Conservation (phyloP, 176 grass and related monocot genomes). For the Chrysopogon serrulatus region DNA sequence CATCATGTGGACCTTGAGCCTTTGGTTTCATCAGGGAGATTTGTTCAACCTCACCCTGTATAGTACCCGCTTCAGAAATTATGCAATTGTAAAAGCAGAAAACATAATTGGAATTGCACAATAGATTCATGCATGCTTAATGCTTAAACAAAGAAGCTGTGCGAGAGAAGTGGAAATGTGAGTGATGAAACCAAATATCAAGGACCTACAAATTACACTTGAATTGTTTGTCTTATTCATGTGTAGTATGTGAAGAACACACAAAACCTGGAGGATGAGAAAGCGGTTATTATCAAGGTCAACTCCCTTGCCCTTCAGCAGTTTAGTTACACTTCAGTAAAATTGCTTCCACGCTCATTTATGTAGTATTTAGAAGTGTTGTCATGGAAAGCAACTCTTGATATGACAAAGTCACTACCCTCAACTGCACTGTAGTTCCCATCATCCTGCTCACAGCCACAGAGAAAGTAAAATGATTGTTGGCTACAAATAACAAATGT, state of each 20-base stretch:
- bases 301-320: slow-evolving; percentile 91
- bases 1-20: slow-evolving; percentile 85
- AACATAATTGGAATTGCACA: neutral
- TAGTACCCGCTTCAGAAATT: slow-evolving; percentile 20
- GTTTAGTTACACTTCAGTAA: slow-evolving; percentile 93
- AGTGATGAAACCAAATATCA: neutral
- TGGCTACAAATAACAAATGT: neutral
- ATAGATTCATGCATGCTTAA: neutral
- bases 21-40: slow-evolving; percentile 99
- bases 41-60: slow-evolving; percentile 96
- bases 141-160: slow-evolving; percentile 8
- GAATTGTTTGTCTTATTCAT: neutral
- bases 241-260: slow-evolving; percentile 7
- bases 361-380: slow-evolving; percentile 98
- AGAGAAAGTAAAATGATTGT: slow-evolving; percentile 26
- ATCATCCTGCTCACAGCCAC: slow-evolving; percentile 55
- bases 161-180: neutral
- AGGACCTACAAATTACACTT: neutral
- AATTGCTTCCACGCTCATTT: slow-evolving; percentile 83
- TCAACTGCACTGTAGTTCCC: slow-evolving; percentile 67
- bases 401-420: slow-evolving; percentile 77
- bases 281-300: slow-evolving; percentile 98
- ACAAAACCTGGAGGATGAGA: slow-evolving; percentile 91
- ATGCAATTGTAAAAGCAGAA: slow-evolving; percentile 8
- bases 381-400: slow-evolving; percentile 88